phyloP scores from a whole-genome alignment of 2,329 filamentous ascomycete genomes.

The Calycina herbarum region DNA sequence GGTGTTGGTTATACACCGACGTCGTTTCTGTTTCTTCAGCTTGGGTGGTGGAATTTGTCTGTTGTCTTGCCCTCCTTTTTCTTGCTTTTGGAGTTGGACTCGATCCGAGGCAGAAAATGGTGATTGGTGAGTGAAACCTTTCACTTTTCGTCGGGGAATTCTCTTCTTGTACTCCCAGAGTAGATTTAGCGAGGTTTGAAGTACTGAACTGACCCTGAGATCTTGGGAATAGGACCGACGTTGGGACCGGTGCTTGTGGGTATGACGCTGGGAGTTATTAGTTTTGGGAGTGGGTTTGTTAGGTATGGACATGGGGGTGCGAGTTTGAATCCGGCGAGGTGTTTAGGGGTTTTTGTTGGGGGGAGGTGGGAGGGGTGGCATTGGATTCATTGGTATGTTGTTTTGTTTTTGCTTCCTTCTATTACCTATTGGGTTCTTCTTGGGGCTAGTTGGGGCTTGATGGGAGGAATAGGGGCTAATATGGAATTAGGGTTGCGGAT shows the following conservation, averaged over 20 bases:
- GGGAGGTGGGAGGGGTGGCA: slow-evolving; percentile 26
- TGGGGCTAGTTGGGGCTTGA: background rate
- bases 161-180: no score
- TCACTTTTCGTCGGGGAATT: no score
- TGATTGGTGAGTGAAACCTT: slow-evolving; percentile 34
- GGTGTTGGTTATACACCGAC: slow-evolving; percentile 34
- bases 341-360: slow-evolving; percentile 43
- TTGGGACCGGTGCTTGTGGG: slow-evolving; percentile 51
- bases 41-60: slow-evolving; percentile 47
- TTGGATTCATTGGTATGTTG: slow-evolving; percentile 22
- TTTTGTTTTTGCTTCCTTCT: background rate
- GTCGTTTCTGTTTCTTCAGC: slow-evolving; percentile 38
- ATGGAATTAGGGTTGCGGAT: slow-evolving; percentile 15
- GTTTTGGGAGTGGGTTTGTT: slow-evolving; percentile 41
- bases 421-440: no score
- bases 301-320: slow-evolving; percentile 41
- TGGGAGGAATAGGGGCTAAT: background rate
- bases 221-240: slow-evolving; percentile 41
- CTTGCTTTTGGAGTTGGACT: slow-evolving; percentile 54
- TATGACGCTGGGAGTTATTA: slow-evolving; percentile 39
- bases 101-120: slow-evolving; percentile 51
- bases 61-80: slow-evolving; percentile 46
- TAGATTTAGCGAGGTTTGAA: no score
- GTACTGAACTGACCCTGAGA: no score
- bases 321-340: slow-evolving; percentile 43